These are phyloP conservation scores for Coniophora puteana DNA, from an alignment of 1,284 basidiomycete genomes.

Conservation along the genomic window DNA sequence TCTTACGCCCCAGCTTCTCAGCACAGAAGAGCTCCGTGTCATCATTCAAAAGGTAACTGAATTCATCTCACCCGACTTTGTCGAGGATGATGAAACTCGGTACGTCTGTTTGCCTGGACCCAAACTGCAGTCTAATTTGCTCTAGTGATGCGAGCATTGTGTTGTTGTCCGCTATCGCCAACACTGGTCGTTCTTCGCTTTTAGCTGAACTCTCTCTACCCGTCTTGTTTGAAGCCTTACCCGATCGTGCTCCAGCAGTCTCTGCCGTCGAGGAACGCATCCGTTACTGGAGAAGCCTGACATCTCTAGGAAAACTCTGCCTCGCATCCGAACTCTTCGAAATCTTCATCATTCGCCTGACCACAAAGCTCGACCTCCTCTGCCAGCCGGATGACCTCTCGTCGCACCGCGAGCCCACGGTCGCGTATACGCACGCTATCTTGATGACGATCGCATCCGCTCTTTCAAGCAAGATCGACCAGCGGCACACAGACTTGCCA, in stretches of 20 bases:
- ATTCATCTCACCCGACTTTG: slow-evolving; percentile 53
- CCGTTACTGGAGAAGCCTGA: slow-evolving; percentile 68
- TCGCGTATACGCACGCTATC: slow-evolving; percentile 85
- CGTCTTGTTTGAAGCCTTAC: slow-evolving; percentile 71
- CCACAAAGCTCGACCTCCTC: slow-evolving; percentile 75
- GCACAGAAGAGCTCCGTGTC: slow-evolving; percentile 73
- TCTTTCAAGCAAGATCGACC: slow-evolving; percentile 61
- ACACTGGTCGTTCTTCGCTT: too few species aligned
- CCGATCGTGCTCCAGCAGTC: slow-evolving; percentile 58
- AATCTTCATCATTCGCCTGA: slow-evolving; percentile 76
- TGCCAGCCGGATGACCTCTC: slow-evolving; percentile 31
- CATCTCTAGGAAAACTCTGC: slow-evolving; percentile 75
- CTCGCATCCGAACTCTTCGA: slow-evolving; percentile 79
- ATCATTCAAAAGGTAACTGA: slow-evolving; percentile 78
- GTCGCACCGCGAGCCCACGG: slow-evolving; percentile 34
- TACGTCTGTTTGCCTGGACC: slow-evolving; percentile 19
- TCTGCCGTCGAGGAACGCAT: slow-evolving; percentile 55
- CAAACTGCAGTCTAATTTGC: slow-evolving; percentile 6
- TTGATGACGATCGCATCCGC: slow-evolving; percentile 65
- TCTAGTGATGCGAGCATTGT: slow-evolving; percentile 65
- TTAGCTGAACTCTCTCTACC: slow-evolving; percentile 80
- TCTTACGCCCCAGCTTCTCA: slow-evolving; percentile 60
- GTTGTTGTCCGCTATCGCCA: slow-evolving; percentile 66
- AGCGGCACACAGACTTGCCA: slow-evolving; percentile 63
- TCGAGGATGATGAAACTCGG: slow-evolving; percentile 58